Conservation (phyloP, 1,284 basidiomycete species). For the Anthracocystis walkeri region DNA sequence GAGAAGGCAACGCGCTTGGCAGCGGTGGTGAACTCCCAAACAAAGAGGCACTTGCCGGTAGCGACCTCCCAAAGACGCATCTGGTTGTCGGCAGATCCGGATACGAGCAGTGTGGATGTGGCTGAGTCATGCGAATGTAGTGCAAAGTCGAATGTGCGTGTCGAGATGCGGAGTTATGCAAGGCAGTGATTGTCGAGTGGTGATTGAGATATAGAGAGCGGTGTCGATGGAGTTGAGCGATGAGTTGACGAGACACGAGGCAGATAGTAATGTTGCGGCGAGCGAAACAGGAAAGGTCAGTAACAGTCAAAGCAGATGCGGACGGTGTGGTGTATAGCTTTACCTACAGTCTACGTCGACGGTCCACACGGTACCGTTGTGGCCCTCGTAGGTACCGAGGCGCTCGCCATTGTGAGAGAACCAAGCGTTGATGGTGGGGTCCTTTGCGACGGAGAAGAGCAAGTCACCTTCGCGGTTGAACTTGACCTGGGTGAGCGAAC, state of each 20-base stretch:
- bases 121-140: constrained; percentile 72
- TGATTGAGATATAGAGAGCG: too few relatives aligned
- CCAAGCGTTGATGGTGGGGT: constrained; percentile 95
- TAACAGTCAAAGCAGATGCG: not conserved
- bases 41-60: constrained; percentile 81
- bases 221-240: too few relatives aligned
- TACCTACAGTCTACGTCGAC: constrained; percentile 82
- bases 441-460: constrained; percentile 95
- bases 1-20: constrained; percentile 94
- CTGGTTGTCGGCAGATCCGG: constrained; percentile 87
- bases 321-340: not conserved
- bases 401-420: constrained; percentile 99
- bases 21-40: constrained; percentile 97
- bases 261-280: too few relatives aligned
- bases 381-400: constrained; percentile 93
- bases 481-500: constrained; percentile 82
- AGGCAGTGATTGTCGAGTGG: not conserved
- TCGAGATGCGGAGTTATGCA: not conserved
- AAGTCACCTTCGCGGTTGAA: constrained; percentile 95
- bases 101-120: constrained; percentile 85
- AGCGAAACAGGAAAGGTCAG: constrained; percentile 1
- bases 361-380: constrained; percentile 97
- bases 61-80: constrained; percentile 91
- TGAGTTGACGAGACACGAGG: too few relatives aligned
- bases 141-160: not conserved